Base-by-base conservation (phyloP, 2,329 filamentous ascomycete species). In the Diaporthe humulicola region DNA sequence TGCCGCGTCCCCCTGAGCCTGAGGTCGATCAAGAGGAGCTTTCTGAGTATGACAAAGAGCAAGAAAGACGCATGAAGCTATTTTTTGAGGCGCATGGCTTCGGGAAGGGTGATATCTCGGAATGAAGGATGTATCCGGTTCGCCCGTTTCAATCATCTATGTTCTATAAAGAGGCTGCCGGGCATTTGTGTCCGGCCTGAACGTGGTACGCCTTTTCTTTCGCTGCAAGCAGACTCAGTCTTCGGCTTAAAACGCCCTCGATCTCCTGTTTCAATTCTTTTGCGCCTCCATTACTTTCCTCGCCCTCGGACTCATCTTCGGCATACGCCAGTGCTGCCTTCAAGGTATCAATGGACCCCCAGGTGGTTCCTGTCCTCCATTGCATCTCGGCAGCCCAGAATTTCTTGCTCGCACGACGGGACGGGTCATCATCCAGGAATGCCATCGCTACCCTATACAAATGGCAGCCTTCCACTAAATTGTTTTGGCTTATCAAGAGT, bases 351-450 rank as follows among this genome's bases (percentile, higher is more conserved):
- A 66, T 73, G 3, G 70, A 73, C 6, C 58, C 38, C 9, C 33
- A 19, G 6, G 56, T 25, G 2, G 10, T 36, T 15, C 58, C 70
- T 5, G 45, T 42, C 7, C 70, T 50, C 70, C 70, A 73, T 30
- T 64, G n/a, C n/a, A 73, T 33, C 57, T 73, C 70, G 3, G 70
- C 52, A 4, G 33, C 56, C 70, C 70, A 73, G n/a, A 73, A 66
- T 2, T 10, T 40, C 15, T 54, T 64, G 25, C 58, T 36, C 14
- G 58, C 60, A 5, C 57, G 48, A 28, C 33, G 50, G 3, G 33
- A 3, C 7, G 70, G 70, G 33, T 73, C 70, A 19, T 54, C 33
- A n/a, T 54, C 57, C 19, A 56, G 60, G 30, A 56, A 25, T 28
- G 33, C 45, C 12, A 40, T 72, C 6, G 45, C 70, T 4, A 56